Conservation (phyloP, 495 filamentous ascomycete species). For the Neurospora hispaniola region DNA sequence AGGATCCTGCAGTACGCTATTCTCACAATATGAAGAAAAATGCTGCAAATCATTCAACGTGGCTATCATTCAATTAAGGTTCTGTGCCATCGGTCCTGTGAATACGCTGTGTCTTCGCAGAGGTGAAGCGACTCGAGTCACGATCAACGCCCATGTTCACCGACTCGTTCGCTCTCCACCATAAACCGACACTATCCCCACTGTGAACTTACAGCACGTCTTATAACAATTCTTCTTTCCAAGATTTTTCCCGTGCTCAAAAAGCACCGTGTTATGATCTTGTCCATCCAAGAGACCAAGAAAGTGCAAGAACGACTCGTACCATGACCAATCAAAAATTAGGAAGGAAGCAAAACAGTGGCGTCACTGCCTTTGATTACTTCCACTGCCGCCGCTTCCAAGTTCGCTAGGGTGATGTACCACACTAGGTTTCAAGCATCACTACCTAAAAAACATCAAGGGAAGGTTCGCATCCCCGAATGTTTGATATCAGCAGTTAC, state of each 20-base stretch:
- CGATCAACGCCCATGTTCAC: background rate
- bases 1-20: background rate
- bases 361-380: background rate
- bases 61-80: background rate
- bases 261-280: background rate
- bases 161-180: too few relatives aligned
- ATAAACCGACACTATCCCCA: background rate
- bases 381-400: background rate
- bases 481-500: background rate
- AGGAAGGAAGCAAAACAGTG: background rate
- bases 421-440: too few relatives aligned
- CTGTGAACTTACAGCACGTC: background rate
- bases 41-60: background rate
- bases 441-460: too few relatives aligned
- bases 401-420: background rate
- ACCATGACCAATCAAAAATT: background rate
- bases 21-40: background rate
- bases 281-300: background rate
- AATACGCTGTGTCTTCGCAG: background rate
- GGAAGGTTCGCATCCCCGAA: too few relatives aligned
- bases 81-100: background rate
- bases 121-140: background rate
- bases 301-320: background rate
- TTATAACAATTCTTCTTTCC: too few relatives aligned
- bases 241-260: background rate